Conservation (phyloP, 164 flowering plant species). For the Aristolochia contorta region DNA sequence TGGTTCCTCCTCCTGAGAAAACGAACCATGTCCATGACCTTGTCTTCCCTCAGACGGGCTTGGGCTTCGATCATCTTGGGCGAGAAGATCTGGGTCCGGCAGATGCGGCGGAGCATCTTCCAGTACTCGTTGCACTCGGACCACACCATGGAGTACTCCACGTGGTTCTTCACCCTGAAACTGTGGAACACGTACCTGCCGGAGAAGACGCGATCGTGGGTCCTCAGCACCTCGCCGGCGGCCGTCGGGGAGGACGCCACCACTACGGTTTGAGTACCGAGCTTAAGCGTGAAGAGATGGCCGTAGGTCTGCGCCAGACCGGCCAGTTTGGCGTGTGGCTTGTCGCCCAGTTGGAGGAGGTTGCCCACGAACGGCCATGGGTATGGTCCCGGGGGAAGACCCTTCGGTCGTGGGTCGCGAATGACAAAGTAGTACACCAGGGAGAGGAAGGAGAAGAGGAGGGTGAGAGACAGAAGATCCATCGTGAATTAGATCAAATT, state of each 20-base stretch:
- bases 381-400: conserved; percentile 29
- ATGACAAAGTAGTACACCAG: conserved; percentile 3
- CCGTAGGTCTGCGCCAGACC: conserved; percentile 18
- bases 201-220: conserved; percentile 23
- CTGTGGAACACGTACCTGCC: conserved; percentile 16
- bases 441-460: not conserved
- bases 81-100: conserved; percentile 27
- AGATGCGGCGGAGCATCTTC: conserved; percentile 26
- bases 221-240: conserved; percentile 26
- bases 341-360: conserved; percentile 18
- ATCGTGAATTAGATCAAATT: not conserved
- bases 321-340: conserved; percentile 18
- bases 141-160: conserved; percentile 16
- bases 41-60: conserved; percentile 19
- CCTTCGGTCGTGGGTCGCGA: conserved; percentile 6
- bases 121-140: conserved; percentile 24
- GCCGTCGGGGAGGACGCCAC: conserved; percentile 24
- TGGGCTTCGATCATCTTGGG: conserved; percentile 23
- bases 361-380: conserved; percentile 28
- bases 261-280: conserved; percentile 19
- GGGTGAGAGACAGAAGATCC: not conserved
- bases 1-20: conserved; percentile 7
- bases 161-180: conserved; percentile 3
- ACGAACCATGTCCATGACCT: conserved; percentile 15
- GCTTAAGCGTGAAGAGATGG: conserved; percentile 21